Conservation (phyloP, 2,329 filamentous ascomycete species). For the Pestalotiopsis sp. region DNA sequence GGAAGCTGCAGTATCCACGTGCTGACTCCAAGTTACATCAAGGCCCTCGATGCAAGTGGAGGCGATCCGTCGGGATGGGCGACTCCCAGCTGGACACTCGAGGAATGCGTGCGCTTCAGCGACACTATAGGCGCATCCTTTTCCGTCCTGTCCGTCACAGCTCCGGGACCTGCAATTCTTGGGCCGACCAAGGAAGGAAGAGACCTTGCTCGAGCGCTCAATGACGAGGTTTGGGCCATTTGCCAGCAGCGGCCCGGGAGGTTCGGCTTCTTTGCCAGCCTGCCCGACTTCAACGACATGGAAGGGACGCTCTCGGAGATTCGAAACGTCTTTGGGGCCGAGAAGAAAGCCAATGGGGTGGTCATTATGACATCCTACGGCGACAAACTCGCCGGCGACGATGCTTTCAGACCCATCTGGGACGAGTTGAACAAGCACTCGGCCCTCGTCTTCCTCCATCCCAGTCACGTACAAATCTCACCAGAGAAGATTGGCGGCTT, state of each 20-base stretch:
- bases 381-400: slow-evolving; percentile 23
- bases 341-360: slow-evolving; percentile 25
- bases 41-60: slow-evolving; percentile 6
- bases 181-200: slow-evolving; percentile 56
- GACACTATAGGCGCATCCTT: slow-evolving; percentile 41
- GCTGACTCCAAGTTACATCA: neutral
- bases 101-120: slow-evolving; percentile 16
- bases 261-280: slow-evolving; percentile 28
- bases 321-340: slow-evolving; percentile 24
- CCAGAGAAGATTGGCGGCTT: slow-evolving; percentile 10
- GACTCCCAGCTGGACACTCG: slow-evolving; percentile 14
- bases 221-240: slow-evolving; percentile 15
- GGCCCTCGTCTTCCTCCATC: slow-evolving; percentile 30
- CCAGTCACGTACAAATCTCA: slow-evolving; percentile 17
- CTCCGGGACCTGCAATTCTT: slow-evolving; percentile 54
- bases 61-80: slow-evolving; percentile 15
- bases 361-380: slow-evolving; percentile 27
- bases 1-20: slow-evolving; percentile 3
- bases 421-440: slow-evolving; percentile 23
- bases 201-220: slow-evolving; percentile 31
- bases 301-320: slow-evolving; percentile 28
- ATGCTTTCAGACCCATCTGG: slow-evolving; percentile 30
- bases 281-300: slow-evolving; percentile 29
- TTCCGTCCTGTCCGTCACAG: slow-evolving; percentile 55
- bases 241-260: slow-evolving; percentile 9